phyloP scores from a whole-genome alignment of 257 asterid species.

The Penstemon newberryi region DNA sequence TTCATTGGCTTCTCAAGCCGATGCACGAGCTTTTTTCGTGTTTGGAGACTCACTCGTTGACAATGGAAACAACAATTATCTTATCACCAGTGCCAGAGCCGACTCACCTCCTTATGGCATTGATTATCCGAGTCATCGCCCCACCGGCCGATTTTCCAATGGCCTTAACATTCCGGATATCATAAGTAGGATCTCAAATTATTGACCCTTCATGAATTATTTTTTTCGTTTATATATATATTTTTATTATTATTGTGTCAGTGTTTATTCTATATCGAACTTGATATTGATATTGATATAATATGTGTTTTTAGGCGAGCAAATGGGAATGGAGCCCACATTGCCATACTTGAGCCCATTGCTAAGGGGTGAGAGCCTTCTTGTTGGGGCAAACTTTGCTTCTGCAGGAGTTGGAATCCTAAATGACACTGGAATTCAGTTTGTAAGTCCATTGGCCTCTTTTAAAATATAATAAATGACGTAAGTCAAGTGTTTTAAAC shows the following conservation, averaged over 20 bases:
- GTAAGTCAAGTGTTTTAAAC: no score
- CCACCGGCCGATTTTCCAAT: conserved; percentile 56
- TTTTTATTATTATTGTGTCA: neutral
- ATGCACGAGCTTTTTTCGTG: conserved; percentile 56
- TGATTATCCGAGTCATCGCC: conserved; percentile 15
- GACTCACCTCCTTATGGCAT: conserved; percentile 50
- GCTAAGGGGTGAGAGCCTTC: conserved; percentile 54
- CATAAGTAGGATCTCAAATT: conserved; percentile 33
- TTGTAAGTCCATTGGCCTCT: conserved; percentile 40
- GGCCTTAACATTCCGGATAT: conserved; percentile 51
- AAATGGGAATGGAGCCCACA: conserved; percentile 67
- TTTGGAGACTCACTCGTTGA: conserved; percentile 53
- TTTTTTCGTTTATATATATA: neutral
- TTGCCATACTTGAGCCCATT: conserved; percentile 67
- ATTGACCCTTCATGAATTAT: neutral
- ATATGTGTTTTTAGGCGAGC: conserved; percentile 44
- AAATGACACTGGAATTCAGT: conserved; percentile 82
- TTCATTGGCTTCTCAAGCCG: conserved; percentile 32
- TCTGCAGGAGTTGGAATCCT: conserved; percentile 86
- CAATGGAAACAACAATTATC: conserved; percentile 45
- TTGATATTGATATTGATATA: neutral
- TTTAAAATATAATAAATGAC: no score
- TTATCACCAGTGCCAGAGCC: conserved; percentile 47
- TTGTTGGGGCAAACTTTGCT: conserved; percentile 79
- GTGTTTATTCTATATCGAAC: no score